Evolutionary conservation across 257 asterid species (phyloP), one percentile per base, ranked within the genome.

Genomic region (Solanum corneliomulleri): DNA sequence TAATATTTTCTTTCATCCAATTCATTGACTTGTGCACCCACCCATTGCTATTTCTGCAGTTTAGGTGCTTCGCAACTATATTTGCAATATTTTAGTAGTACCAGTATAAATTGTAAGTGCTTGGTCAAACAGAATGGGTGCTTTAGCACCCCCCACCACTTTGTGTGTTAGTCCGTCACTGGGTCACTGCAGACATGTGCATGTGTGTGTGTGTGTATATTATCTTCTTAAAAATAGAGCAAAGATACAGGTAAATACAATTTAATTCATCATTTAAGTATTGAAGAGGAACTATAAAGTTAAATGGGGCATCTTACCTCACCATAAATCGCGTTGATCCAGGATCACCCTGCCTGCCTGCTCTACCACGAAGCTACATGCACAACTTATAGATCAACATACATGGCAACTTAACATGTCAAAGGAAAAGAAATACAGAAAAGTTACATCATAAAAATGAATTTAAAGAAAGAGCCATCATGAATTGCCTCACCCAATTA

Each of bases 341-440:
- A 88, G 98, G 99, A 93, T 97, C 99, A 85, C 99, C 99, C 88
- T 97, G 99, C 91, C 99, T 96, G 80, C 99, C 99, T 76, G 99
- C 96, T 92, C 99, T 95, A 89, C 99, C 99, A 66, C 99, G 97
- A 75, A 97, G 97, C 99, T 97, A 87, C 58, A 91, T 80, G 85
- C 66, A 91, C 88, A 87, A 60, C 29, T 80, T 80, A 80, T 80
- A 80, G 84, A 80, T 80, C 68, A 80, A 47, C 31, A 78, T 33
- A 31, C 25, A 71, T 71, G 20, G 25, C 83, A 86, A n/a, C 23
- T 76, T 7, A 76, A 66, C 41, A 75, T 20, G 68, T 74, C n/a
- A 86, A 75, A 86, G 27, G 56, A 6, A 80, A 62, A 91, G 66
- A 27, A 44, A 70, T 23, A 56, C 68, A 31, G 6, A 41, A 68